Conservation (phyloP, 352 stramenopile species). For the Porosira glacialis region DNA sequence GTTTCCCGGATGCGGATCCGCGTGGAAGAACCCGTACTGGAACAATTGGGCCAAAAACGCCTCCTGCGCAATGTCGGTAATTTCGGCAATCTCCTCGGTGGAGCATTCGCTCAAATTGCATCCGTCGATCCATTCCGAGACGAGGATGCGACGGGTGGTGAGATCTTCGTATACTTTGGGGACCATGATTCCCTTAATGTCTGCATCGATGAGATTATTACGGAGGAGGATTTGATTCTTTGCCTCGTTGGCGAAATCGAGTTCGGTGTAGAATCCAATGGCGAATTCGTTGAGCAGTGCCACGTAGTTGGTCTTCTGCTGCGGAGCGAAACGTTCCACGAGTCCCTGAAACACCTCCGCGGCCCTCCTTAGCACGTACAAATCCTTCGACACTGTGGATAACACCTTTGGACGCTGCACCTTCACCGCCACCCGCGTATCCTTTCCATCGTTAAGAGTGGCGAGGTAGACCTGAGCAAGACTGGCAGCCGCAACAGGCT, state of each 20-base stretch:
- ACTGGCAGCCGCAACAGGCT: slow-evolving; percentile 82
- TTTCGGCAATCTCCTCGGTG: slow-evolving; percentile 65
- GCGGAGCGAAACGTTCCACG: slow-evolving; percentile 81
- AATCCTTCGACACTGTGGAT: slow-evolving; percentile 82
- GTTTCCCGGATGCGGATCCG: slow-evolving; percentile 69
- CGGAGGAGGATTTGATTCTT: slow-evolving; percentile 78
- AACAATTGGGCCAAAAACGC: slow-evolving; percentile 84
- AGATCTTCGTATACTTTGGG: slow-evolving; percentile 80
- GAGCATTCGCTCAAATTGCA: slow-evolving; percentile 77
- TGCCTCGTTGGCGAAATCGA: slow-evolving; percentile 84
- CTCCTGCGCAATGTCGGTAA: slow-evolving; percentile 81
- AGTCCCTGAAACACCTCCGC: slow-evolving; percentile 84
- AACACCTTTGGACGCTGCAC: slow-evolving; percentile 84
- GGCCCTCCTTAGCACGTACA: slow-evolving; percentile 83
- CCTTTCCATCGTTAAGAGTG: slow-evolving; percentile 76
- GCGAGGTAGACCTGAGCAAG: slow-evolving; percentile 85
- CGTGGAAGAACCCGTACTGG: slow-evolving; percentile 82
- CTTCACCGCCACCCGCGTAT: slow-evolving; percentile 84
- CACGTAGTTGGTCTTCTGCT: slow-evolving; percentile 84
- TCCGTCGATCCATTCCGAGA: slow-evolving; percentile 83
- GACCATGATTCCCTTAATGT: slow-evolving; percentile 79
- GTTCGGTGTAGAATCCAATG: slow-evolving; percentile 84
- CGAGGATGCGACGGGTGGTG: slow-evolving; percentile 81
- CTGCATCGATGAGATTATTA: slow-evolving; percentile 63
- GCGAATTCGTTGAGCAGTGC: slow-evolving; percentile 82